Evolutionary conservation across 129 eudicot species (phyloP).

Genomic region (Rutidosis leptorrhynchoides): DNA sequence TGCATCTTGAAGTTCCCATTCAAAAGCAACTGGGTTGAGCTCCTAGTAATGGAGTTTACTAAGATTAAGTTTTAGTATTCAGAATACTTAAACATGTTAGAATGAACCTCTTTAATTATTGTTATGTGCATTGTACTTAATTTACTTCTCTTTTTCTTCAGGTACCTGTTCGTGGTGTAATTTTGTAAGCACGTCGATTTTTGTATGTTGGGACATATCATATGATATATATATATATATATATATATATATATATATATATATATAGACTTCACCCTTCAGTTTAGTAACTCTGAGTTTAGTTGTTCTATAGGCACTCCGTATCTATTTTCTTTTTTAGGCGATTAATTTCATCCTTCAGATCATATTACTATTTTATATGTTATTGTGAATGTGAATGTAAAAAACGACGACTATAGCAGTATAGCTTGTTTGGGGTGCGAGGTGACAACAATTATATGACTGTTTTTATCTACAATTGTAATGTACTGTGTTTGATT

Average conservation of each 20-base stretch:
- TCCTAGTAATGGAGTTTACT: background rate
- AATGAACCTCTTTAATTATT: background rate
- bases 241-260: no score
- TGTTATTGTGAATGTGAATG: constrained; percentile 32
- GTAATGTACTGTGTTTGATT: constrained; percentile 15
- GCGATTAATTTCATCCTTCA: constrained; percentile 23
- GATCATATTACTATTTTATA: constrained; percentile 20
- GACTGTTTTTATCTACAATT: constrained; percentile 13
- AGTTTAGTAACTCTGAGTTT: constrained; percentile 32
- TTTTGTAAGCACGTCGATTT: constrained; percentile 32
- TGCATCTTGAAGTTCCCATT: background rate
- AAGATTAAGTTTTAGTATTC: background rate
- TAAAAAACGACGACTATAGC: constrained; percentile 29
- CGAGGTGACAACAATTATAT: constrained; percentile 24
- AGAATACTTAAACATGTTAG: constrained; percentile 6
- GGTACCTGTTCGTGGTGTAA: constrained; percentile 35
- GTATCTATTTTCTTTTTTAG: constrained; percentile 29
- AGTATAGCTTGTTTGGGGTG: constrained; percentile 35
- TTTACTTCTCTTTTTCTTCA: background rate
- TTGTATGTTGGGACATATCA: constrained; percentile 36
- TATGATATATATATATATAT: no score
- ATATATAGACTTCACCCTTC: constrained; percentile 30
- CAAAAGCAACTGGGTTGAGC: background rate
- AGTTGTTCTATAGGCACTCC: constrained; percentile 27
- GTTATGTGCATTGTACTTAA: background rate